Evolutionary conservation across 225 moss, liverwort and hornwort species (phyloP).

Genomic region (Straminergon stramineum): DNA sequence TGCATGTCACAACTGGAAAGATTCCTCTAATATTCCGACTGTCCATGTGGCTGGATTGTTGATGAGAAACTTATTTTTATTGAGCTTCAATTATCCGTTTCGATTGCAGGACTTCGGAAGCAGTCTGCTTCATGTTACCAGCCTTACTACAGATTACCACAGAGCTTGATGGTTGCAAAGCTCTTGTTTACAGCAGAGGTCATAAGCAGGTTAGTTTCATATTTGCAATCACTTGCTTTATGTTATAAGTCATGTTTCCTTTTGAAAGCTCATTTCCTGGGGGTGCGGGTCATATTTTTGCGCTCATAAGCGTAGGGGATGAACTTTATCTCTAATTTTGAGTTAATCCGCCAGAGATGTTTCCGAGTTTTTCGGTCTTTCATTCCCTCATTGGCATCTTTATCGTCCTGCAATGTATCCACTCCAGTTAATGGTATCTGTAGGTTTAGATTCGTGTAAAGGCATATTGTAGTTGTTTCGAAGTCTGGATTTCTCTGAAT

Average conservation of each 20-base stretch:
- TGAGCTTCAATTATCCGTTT: not conserved
- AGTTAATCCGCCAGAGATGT: not conserved
- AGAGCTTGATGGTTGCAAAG: conserved; percentile 69
- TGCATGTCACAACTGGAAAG: not conserved
- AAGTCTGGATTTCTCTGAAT: not conserved
- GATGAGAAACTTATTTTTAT: not conserved
- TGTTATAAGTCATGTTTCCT: not conserved
- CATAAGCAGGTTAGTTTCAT: conserved; percentile 59
- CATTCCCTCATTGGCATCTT: not conserved
- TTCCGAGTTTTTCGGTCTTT: not conserved
- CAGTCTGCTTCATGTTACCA: conserved; percentile 79
- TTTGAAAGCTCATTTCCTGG: not conserved
- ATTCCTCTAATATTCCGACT: not conserved
- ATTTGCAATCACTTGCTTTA: not conserved
- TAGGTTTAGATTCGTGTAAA: not conserved
- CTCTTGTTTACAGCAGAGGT: conserved; percentile 49
- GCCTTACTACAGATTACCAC: conserved; percentile 76
- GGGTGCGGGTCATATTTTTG: not conserved
- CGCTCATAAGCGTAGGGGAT: not conserved
- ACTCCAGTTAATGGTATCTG: not conserved
- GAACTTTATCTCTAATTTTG: not conserved
- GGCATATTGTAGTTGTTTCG: not conserved
- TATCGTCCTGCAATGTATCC: not conserved
- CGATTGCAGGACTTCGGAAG: conserved; percentile 57
- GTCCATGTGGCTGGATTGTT: not conserved